Conservation (phyloP, 1,284 basidiomycete genomes). For the Leccinum cinnamomeum region DNA sequence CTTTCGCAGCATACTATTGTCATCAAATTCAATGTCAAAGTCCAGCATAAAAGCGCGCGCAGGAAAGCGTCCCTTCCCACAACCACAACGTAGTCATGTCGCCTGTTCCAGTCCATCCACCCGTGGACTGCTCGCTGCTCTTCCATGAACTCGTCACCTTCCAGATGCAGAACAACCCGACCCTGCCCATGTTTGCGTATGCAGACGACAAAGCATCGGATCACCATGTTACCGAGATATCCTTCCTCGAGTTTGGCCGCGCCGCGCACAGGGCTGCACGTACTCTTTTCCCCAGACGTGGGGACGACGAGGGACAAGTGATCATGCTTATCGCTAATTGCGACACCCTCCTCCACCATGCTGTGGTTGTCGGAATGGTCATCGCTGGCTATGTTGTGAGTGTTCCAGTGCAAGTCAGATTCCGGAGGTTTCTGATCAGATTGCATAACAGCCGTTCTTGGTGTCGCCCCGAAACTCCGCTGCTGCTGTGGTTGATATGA, state of each 20-base stretch:
- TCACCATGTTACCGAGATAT: constrained; percentile 14
- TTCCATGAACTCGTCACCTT: constrained; percentile 19
- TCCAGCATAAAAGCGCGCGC: not conserved
- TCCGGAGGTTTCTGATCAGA: too few species aligned
- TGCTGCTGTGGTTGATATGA: constrained; percentile 28
- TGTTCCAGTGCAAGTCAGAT: not conserved
- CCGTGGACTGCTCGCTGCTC: constrained; percentile 14
- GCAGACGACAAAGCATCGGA: constrained; percentile 9
- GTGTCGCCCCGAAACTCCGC: constrained; percentile 35
- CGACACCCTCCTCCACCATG: constrained; percentile 32
- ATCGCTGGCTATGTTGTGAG: constrained; percentile 31
- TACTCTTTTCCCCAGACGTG: constrained; percentile 16
- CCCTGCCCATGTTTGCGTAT: constrained; percentile 18
- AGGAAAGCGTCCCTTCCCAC: not conserved
- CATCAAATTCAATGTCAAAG: not conserved
- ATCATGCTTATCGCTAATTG: constrained; percentile 32
- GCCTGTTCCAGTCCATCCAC: not conserved
- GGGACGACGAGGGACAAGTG: constrained; percentile 22
- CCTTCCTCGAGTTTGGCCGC: constrained; percentile 28
- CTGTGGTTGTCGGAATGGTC: constrained; percentile 26
- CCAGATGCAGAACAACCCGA: constrained; percentile 21
- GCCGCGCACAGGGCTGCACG: constrained; percentile 30
- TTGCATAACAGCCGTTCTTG: constrained; percentile 28
- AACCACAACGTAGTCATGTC: not conserved
- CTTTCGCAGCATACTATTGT: not conserved